Conservation (phyloP, 2,329 filamentous ascomycete species). For the Exophiala mesophila region DNA sequence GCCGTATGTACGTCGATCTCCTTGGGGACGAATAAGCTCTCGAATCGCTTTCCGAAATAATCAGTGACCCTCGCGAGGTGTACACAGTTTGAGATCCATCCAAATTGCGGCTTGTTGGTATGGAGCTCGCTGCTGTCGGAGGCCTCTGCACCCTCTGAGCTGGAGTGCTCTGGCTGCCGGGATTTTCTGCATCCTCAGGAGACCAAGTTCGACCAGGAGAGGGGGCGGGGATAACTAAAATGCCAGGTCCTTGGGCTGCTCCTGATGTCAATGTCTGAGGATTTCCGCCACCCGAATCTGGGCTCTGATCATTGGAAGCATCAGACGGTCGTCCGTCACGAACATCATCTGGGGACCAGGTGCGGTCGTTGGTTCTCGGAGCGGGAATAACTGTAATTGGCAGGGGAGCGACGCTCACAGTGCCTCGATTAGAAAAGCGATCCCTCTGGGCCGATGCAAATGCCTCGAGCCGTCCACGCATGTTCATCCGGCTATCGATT, state of each 20-base stretch:
- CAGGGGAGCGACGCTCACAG: slow-evolving; percentile 37
- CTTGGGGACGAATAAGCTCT: background rate
- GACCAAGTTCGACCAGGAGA: slow-evolving; percentile 53
- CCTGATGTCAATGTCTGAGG: background rate
- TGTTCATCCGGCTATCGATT: slow-evolving; percentile 31
- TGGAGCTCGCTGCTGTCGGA: slow-evolving; percentile 2
- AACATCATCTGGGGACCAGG: slow-evolving; percentile 48
- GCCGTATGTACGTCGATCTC: slow-evolving; percentile 1
- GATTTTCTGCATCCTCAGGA: slow-evolving; percentile 35
- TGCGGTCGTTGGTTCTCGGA: slow-evolving; percentile 49
- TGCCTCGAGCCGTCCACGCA: slow-evolving; percentile 43
- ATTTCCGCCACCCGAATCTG: background rate
- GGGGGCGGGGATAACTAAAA: slow-evolving; percentile 58
- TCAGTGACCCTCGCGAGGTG: slow-evolving; percentile 16
- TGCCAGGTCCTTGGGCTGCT: slow-evolving; percentile 16
- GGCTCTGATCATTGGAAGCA: slow-evolving; percentile 1
- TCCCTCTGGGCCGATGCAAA: slow-evolving; percentile 48
- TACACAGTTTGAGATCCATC: slow-evolving; percentile 2
- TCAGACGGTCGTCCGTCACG: slow-evolving; percentile 6
- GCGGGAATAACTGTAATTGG: slow-evolving; percentile 60
- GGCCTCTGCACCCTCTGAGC: slow-evolving; percentile 1
- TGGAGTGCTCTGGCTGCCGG: background rate
- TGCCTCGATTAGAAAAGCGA: slow-evolving; percentile 37
- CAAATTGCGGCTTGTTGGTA: background rate
- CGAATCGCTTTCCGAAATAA: slow-evolving; percentile 12